Evolutionary conservation across 768 basidiomycete species (phyloP).

Genomic region (Trametes meyenii): DNA sequence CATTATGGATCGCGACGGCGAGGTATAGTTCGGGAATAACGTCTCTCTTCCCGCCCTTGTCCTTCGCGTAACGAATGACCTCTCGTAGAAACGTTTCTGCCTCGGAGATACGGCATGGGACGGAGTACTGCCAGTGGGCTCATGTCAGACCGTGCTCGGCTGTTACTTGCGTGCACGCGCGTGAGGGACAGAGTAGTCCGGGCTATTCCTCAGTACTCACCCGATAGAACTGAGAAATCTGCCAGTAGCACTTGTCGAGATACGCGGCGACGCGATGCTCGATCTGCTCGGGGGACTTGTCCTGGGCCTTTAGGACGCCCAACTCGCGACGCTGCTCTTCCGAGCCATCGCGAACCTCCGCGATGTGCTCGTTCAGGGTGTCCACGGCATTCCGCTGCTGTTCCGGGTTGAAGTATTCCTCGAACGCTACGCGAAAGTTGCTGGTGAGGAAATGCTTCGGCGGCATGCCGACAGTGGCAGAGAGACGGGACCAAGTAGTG

Average conservation of each 20-base stretch:
- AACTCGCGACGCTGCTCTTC: constrained; percentile 26
- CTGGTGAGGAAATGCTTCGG: constrained; percentile 26
- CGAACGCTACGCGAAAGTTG: constrained; percentile 26
- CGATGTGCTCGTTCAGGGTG: constrained; percentile 25
- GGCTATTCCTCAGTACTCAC: constrained; percentile 12
- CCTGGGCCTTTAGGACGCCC: constrained; percentile 25
- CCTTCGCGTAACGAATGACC: constrained; percentile 22
- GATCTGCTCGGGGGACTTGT: constrained; percentile 21
- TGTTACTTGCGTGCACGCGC: constrained; percentile 3
- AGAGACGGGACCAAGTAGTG: background rate
- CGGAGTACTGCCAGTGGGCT: constrained; percentile 19
- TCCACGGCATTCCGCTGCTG: constrained; percentile 27
- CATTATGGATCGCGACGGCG: constrained; percentile 24
- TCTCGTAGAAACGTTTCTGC: constrained; percentile 26
- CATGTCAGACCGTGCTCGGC: constrained; percentile 10
- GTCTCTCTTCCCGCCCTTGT: constrained; percentile 18
- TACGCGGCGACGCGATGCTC: constrained; percentile 20
- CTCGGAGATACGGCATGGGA: constrained; percentile 22
- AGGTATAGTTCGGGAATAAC: constrained; percentile 25
- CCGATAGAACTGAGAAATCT: constrained; percentile 28
- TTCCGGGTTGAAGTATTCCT: constrained; percentile 25
- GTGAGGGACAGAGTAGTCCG: constrained; percentile 6
- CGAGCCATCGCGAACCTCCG: constrained; percentile 25
- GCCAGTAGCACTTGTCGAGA: constrained; percentile 31
- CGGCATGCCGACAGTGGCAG: constrained; percentile 10